These are phyloP conservation scores for Pichia sp. DNA, from an alignment of 1,139 yeast genomes.

Conservation along the genomic window DNA sequence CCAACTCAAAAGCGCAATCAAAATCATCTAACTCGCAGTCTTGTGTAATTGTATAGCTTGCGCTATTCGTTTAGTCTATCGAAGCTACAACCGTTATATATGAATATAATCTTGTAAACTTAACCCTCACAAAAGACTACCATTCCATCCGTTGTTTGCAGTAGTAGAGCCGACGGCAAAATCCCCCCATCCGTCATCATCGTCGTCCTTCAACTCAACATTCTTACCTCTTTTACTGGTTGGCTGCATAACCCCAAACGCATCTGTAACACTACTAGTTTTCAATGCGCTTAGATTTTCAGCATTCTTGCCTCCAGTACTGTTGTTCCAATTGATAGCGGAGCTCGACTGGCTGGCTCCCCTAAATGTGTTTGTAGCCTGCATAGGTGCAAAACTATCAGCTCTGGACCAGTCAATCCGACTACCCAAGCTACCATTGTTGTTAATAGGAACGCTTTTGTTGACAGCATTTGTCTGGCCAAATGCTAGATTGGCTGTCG, in stretches of 20 bases:
- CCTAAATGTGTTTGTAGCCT: constrained; percentile 9
- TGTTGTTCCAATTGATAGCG: neutral
- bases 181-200: constrained; percentile 19
- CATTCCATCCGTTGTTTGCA: neutral
- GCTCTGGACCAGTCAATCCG: constrained; percentile 17
- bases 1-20: neutral
- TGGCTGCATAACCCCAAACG: constrained; percentile 12
- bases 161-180: constrained; percentile 15
- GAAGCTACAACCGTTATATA: neutral
- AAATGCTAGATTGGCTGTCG: constrained; percentile 2
- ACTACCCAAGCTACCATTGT: neutral
- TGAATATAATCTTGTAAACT: neutral
- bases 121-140: constrained; percentile 9
- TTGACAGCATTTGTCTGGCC: constrained; percentile 9
- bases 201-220: neutral
- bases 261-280: neutral
- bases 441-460: neutral
- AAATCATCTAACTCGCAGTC: neutral
- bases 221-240: neutral
- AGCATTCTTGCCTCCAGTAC: neutral
- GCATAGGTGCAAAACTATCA: constrained; percentile 8
- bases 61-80: neutral
- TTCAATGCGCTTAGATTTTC: neutral
- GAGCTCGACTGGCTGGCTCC: neutral
- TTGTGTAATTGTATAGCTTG: neutral